A percentile compares a stretch with the other conserved stretches of the same genome.
Evolutionary conservation across 1,139 yeast genomes (phyloP).

Genomic region (Geotrichum macrosporum): DNA sequence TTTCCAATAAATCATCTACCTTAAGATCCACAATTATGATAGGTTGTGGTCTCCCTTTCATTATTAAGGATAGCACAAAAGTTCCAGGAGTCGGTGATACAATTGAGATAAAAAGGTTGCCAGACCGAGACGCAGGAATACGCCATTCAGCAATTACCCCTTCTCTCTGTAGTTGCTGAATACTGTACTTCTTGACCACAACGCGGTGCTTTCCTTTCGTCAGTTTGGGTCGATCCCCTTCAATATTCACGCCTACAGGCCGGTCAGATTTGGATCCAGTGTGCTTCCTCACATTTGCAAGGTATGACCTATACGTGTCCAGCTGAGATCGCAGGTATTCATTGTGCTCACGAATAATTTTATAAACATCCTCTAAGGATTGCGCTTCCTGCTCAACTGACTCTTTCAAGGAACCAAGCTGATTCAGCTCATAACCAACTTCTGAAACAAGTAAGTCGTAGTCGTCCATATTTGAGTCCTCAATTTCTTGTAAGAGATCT

Average conservation of each 20-base stretch:
- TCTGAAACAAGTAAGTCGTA: slow-evolving; percentile 36
- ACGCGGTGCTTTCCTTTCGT: slow-evolving; percentile 27
- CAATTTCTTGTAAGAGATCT: slow-evolving; percentile 36
- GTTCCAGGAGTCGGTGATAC: slow-evolving; percentile 39
- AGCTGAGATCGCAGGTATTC: slow-evolving; percentile 39
- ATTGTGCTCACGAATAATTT: slow-evolving; percentile 40
- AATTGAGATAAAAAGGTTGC: slow-evolving; percentile 31
- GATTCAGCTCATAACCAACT: slow-evolving; percentile 40
- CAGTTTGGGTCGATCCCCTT: slow-evolving; percentile 23
- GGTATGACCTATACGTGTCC: slow-evolving; percentile 40
- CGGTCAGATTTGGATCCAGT: slow-evolving; percentile 33
- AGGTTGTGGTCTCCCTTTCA: slow-evolving; percentile 37
- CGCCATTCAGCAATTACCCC: slow-evolving; percentile 35
- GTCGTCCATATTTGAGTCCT: slow-evolving; percentile 34
- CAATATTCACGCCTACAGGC: slow-evolving; percentile 29
- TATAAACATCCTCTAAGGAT: slow-evolving; percentile 38
- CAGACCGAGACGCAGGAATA: slow-evolving; percentile 32
- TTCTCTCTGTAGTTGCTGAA: slow-evolving; percentile 35
- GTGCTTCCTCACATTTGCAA: slow-evolving; percentile 38
- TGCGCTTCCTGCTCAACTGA: slow-evolving; percentile 37
- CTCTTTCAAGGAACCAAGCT: slow-evolving; percentile 38
- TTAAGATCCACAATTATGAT: slow-evolving; percentile 36
- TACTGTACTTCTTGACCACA: slow-evolving; percentile 35
- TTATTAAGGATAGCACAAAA: slow-evolving; percentile 36
- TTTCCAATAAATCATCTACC: slow-evolving; percentile 39